Base-by-base conservation (phyloP, 495 filamentous ascomycete genomes). In the Xylaria acuta region DNA sequence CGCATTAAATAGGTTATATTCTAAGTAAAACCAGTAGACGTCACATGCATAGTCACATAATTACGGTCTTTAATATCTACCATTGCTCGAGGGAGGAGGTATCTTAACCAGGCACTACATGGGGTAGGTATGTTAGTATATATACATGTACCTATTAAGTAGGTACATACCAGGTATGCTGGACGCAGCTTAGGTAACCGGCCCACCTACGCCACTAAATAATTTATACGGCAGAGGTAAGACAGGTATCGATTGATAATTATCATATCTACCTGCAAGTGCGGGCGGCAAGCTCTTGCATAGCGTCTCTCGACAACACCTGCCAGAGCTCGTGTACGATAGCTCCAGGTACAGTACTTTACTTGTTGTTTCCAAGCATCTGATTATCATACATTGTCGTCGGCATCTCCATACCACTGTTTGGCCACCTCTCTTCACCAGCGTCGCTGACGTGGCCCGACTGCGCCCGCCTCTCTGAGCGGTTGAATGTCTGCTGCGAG, bases 401-500 rank as follows among this genome's bases (percentile, higher is more conserved):
- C 27, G n/a, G 30, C 27, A 54, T 49, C 49, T 41, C 36, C 20
- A 41, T 40, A 12, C 38, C 34, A 36, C 58, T 32, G n/a, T 64
- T 64, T 47, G 41, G 30, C 54, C 14, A 16, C 43, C 34, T 60
- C 58, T 22, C 58, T 38, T 60, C 43, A 51, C 58, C 20, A 49
- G 14, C 68, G 56, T 63, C 58, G 68, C 32, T 63, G 58, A 49
- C 53, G 68, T 53, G 45, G 58, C 32, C 32, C 32, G 16, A 59
- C 38, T 59, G 27, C 32, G 41, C 41, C 54, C 41, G 8, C 40
- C 38, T 62, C 54, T 47, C 22, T 38, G 20, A 45, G 56, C 27
- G 27, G 43, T 70, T 60, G 56, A 14, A 63, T 53, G 30, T 51
- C 47, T 51, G 30, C 34, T 54, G 14, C 40, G 27, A 51, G 30